Evolutionary conservation across 1,284 basidiomycete species (phyloP).

Genomic region (Schizophyllum commune): DNA sequence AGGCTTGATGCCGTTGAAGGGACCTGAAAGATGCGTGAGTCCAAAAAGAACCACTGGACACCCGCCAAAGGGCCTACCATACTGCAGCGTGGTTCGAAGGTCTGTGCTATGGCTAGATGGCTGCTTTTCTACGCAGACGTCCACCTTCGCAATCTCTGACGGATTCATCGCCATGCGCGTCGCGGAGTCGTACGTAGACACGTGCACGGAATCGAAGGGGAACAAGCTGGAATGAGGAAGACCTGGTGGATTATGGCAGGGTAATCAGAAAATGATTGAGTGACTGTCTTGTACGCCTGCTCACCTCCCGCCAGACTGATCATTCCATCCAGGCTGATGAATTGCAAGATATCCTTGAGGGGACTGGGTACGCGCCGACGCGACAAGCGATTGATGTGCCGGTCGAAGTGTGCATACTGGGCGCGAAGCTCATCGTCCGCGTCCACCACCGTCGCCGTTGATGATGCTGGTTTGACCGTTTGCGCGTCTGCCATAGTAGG

Average conservation of each 20-base stretch:
- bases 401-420: constrained; percentile 37
- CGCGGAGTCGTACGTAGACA: constrained; percentile 33
- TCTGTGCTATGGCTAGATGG: constrained; percentile 45
- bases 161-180: constrained; percentile 65
- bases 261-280: not conserved
- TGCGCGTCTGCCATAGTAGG: not conserved
- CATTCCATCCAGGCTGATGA: constrained; percentile 40
- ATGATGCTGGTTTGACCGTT: not conserved
- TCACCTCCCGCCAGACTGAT: constrained; percentile 54
- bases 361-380: constrained; percentile 47
- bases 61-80: constrained; percentile 50
- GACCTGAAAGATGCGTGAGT: constrained; percentile 25
- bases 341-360: constrained; percentile 58
- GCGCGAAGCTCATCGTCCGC: constrained; percentile 5
- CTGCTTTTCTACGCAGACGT: constrained; percentile 53
- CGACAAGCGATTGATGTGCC: constrained; percentile 38
- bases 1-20: constrained; percentile 44
- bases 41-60: too few species aligned
- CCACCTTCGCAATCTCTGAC: constrained; percentile 32
- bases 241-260: constrained; percentile 32
- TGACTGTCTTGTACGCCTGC: constrained; percentile 4
- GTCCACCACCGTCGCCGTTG: not conserved
- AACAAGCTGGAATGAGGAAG: constrained; percentile 56
- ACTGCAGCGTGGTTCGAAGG: constrained; percentile 66
- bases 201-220: constrained; percentile 51